A percentile compares a stretch with the other conserved stretches of the same genome.
Evolutionary conservation across 73 alveolate species (phyloP).

Genomic region (Blepharisma stoltei): DNA sequence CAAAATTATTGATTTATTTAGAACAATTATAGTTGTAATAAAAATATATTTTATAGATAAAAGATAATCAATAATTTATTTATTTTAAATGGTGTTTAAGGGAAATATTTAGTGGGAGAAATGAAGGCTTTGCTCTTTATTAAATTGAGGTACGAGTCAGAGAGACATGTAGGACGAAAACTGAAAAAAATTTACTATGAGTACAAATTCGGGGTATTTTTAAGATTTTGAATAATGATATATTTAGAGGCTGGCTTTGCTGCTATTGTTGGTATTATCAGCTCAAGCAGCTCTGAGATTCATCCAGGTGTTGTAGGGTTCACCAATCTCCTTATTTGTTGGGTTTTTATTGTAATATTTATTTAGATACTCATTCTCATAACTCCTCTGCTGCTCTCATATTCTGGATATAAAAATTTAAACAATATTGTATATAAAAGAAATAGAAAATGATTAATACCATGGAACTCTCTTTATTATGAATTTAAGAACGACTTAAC

Average conservation of each 20-base stretch:
- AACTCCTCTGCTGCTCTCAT: neutral
- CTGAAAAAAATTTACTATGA: neutral
- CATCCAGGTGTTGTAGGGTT: neutral
- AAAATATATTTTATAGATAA: no score
- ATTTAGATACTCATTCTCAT: neutral
- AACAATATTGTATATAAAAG: neutral
- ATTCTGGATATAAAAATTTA: neutral
- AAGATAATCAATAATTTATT: no score
- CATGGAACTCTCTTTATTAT: neutral
- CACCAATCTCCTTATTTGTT: neutral
- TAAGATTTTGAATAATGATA: neutral
- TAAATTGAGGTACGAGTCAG: no score
- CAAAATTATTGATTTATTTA: no score
- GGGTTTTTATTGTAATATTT: neutral
- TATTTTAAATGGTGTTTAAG: no score
- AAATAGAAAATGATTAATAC: neutral
- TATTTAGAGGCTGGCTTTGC: neutral
- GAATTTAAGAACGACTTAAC: neutral
- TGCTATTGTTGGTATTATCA: neutral
- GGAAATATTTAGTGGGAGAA: no score
- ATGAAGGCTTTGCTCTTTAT: no score
- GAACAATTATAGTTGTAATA: no score
- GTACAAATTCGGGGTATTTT: neutral
- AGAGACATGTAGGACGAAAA: neutral
- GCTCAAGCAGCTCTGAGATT: neutral